phyloP scores from a whole-genome alignment of 371 early-diverging fungal genomes.

The Chytridiales sp. region DNA sequence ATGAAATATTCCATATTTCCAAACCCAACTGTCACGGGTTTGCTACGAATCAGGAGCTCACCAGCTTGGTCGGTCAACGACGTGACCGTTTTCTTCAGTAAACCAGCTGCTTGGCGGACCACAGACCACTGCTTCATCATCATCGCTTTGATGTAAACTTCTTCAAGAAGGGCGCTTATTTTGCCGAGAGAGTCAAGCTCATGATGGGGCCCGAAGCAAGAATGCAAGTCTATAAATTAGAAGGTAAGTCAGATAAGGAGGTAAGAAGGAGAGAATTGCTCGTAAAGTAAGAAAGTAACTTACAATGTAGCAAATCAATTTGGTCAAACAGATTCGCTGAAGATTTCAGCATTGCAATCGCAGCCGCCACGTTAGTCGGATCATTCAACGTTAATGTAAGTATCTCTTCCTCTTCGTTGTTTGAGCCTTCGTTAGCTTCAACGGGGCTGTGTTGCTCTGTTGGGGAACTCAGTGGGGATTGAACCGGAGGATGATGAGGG shows the following conservation, averaged over 20 bases:
- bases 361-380: slow-evolving; percentile 59
- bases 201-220: slow-evolving; percentile 70
- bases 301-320: slow-evolving; percentile 73
- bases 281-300: no score
- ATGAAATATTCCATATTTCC: slow-evolving; percentile 63
- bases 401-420: slow-evolving; percentile 14
- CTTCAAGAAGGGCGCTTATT: slow-evolving; percentile 68
- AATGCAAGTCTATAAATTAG: slow-evolving; percentile 56
- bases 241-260: no score
- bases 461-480: not conserved
- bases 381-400: slow-evolving; percentile 71
- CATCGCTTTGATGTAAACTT: slow-evolving; percentile 78
- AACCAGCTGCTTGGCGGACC: slow-evolving; percentile 78
- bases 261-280: no score
- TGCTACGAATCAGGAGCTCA: slow-evolving; percentile 78
- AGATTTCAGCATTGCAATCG: slow-evolving; percentile 58
- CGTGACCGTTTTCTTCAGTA: slow-evolving; percentile 71
- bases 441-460: slow-evolving; percentile 3
- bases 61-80: slow-evolving; percentile 77
- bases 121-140: slow-evolving; percentile 74
- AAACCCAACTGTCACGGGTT: slow-evolving; percentile 76
- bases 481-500: no score
- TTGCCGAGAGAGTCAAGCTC: slow-evolving; percentile 53
- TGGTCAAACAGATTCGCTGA: slow-evolving; percentile 83
- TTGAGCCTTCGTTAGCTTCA: slow-evolving; percentile 6